Evolutionary conservation across 768 basidiomycete species (phyloP), one percentile per base, ranked within the genome.

Genomic region (Piloderma croceum): DNA sequence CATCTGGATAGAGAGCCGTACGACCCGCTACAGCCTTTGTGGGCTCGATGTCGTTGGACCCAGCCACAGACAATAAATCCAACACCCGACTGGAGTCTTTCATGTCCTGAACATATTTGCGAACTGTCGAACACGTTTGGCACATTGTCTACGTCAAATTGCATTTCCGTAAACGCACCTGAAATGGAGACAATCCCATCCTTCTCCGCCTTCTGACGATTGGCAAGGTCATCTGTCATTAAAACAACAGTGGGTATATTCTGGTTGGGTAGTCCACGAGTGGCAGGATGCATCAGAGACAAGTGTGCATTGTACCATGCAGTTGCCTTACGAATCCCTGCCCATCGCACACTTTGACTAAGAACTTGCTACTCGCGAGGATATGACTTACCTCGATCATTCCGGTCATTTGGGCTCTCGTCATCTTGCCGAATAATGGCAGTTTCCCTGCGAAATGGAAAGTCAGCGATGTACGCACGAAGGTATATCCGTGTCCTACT

Each of bases 401-500:
- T 98, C 20, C 87, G 73, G 57, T 99, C 96, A 50, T 98, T 98
- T 0, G 91, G 89, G 0, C 79, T 79, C 62, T 93, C 90, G 4
- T 71, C 79, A 41, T 84, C 79, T 47, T 84, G 79, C 12, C 86
- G 69, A 29, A 86, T 69, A 7, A 90, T 74, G 0, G 85, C 87
- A 0, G 90, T 92, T 58, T 89, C 83, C 31, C 89, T 90, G 46
- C 4, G 15, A 47, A 15, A 11, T 19, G 27, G 27, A 29, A 9
- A 29, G 15, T 29, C 15, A 9, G 35, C 48, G 45, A 31, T 6
- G 36, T 13, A 27, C 10, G 10, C 15, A 17, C 17, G n/a, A 39
- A 13, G 17, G 34, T 7, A 12, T 37, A 6, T 17, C 21, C 3
- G 15, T 12, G 31, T 34, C 23, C 17, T 24, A 76, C 84, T 46